Evolutionary conservation across 2,329 filamentous ascomycete genomes (phyloP).

Genomic region (Graphilbum ipis-grandicollis): DNA sequence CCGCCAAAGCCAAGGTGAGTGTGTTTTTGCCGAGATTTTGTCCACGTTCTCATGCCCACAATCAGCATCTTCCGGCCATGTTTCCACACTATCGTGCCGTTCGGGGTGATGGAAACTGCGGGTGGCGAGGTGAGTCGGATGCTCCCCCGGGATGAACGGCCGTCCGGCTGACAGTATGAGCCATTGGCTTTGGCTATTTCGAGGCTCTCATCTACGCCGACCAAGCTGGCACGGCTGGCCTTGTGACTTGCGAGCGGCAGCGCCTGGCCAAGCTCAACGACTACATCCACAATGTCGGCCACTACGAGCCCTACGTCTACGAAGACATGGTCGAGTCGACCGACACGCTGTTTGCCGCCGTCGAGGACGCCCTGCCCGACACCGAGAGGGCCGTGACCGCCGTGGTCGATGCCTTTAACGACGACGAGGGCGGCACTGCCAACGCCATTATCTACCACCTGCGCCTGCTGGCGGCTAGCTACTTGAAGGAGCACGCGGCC

Average conservation of each 20-base stretch:
- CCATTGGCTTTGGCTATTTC: conserved; percentile 84
- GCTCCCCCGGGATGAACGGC: too few relatives aligned
- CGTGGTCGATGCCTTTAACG: conserved; percentile 57
- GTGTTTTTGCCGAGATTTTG: conserved; percentile 10
- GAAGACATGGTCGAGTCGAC: conserved; percentile 75
- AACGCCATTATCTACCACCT: conserved; percentile 73
- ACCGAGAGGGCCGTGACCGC: conserved; percentile 35
- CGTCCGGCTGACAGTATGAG: too few relatives aligned
- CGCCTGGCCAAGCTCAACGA: conserved; percentile 57
- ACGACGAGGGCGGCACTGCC: conserved; percentile 41
- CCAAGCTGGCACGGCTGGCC: conserved; percentile 41
- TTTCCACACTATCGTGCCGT: conserved; percentile 80
- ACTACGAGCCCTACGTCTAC: conserved; percentile 51
- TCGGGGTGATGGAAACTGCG: conserved; percentile 88
- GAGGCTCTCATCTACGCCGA: conserved; percentile 60
- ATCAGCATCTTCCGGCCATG: conserved; percentile 58
- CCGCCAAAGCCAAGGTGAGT: conserved; percentile 71
- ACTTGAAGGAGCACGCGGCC: conserved; percentile 57
- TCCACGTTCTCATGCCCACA: neutral
- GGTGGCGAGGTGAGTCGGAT: conserved; percentile 71
- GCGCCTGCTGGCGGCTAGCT: conserved; percentile 67
- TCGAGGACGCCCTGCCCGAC: conserved; percentile 41
- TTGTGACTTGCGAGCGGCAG: conserved; percentile 51
- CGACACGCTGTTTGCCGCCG: conserved; percentile 45
- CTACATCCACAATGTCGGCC: conserved; percentile 53